Conservation (phyloP, 495 filamentous ascomycete species). For the Jackrogersella multiformis region DNA sequence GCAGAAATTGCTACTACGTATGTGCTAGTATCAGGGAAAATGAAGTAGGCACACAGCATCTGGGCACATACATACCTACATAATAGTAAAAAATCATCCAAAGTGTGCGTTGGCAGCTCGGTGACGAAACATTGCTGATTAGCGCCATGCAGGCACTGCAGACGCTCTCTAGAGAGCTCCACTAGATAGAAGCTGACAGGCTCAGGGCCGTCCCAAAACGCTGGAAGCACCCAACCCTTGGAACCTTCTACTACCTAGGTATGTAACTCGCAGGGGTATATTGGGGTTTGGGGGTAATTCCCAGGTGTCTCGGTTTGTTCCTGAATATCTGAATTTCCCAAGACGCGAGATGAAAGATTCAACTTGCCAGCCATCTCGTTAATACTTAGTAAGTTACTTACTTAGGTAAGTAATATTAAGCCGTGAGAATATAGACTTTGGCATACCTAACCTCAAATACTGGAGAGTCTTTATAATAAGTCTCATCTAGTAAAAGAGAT, state of each 20-base stretch:
- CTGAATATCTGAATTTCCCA: slow-evolving; percentile 26
- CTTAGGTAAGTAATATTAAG: neutral
- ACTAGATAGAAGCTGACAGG: slow-evolving; percentile 24
- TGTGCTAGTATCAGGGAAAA: slow-evolving; percentile 6
- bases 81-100: slow-evolving; percentile 8
- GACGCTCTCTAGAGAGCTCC: slow-evolving; percentile 13
- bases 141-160: slow-evolving; percentile 41
- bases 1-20: too few species aligned
- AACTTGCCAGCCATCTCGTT: too few species aligned
- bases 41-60: too few species aligned
- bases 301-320: slow-evolving; percentile 25
- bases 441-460: neutral
- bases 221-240: slow-evolving; percentile 31
- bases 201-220: slow-evolving; percentile 31
- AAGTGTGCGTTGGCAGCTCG: slow-evolving; percentile 39
- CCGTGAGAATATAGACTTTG: neutral
- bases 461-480: neutral
- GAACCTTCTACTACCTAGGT: neutral
- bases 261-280: too few species aligned
- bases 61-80: too few species aligned
- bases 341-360: slow-evolving; percentile 2
- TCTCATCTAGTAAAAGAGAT: neutral
- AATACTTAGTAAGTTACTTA: too few species aligned
- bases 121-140: slow-evolving; percentile 39
- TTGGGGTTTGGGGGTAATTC: too few species aligned